Evolutionary conservation across 306 rosid genomes (phyloP).

Genomic region (Clitoria ternatea): DNA sequence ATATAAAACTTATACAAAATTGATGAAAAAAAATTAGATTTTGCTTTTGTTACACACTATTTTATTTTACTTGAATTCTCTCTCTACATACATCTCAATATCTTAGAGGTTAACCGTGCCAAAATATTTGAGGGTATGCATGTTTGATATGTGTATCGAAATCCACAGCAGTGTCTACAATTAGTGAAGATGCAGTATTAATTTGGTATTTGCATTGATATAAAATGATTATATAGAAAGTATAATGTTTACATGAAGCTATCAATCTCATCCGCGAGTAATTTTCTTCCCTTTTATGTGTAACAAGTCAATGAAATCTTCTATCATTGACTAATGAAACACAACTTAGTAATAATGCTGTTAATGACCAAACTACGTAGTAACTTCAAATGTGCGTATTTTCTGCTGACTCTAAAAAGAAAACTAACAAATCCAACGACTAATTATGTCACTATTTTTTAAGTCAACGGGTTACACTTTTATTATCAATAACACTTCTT

Average conservation of each 20-base stretch:
- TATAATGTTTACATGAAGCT: not conserved
- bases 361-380: conserved; percentile 6
- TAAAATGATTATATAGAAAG: not conserved
- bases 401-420: not conserved
- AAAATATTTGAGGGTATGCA: no score
- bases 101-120: no score
- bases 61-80: no score
- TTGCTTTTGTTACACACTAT: no score
- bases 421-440: not conserved
- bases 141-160: no score
- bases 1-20: no score
- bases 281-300: not conserved
- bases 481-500: no score
- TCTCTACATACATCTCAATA: no score
- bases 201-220: not conserved
- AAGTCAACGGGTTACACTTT: not conserved
- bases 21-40: no score
- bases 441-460: not conserved
- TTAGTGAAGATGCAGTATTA: no score
- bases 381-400: conserved; percentile 11
- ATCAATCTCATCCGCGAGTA: not conserved
- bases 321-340: conserved; percentile 22
- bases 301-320: conserved; percentile 26
- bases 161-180: no score
- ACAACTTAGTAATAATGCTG: conserved; percentile 17